Evolutionary conservation across 2,329 filamentous ascomycete genomes (phyloP).

Genomic region (Xylariales sp.): DNA sequence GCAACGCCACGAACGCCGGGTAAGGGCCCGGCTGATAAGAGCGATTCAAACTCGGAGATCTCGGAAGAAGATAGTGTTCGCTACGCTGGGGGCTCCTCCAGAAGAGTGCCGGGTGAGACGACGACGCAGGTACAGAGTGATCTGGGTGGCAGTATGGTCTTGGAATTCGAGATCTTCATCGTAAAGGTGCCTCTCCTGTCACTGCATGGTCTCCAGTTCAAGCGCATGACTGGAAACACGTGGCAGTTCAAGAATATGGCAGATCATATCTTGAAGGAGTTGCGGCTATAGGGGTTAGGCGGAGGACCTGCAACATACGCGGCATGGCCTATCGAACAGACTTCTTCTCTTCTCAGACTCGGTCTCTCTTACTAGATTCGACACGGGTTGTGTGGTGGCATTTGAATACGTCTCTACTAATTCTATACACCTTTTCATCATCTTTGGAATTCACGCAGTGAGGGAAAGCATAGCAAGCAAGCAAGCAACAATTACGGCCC

Average conservation of each 20-base stretch:
- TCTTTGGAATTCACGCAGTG: no score
- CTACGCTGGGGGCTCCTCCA: conserved; percentile 45
- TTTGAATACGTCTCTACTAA: conserved; percentile 10
- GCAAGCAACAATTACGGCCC: background rate
- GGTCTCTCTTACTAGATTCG: background rate
- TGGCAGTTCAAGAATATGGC: conserved; percentile 99
- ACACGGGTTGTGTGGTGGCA: background rate
- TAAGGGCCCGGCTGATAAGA: conserved; percentile 52
- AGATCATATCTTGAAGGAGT: conserved; percentile 83
- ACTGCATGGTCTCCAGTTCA: conserved; percentile 95
- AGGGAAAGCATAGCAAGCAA: conserved; percentile 10
- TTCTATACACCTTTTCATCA: conserved; percentile 2
- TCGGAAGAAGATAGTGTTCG: conserved; percentile 68
- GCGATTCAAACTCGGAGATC: conserved; percentile 81
- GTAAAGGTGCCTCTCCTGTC: conserved; percentile 94
- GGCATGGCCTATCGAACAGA: no score
- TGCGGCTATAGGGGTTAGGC: conserved; percentile 59
- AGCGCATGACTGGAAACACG: conserved; percentile 89
- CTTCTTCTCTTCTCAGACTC: background rate
- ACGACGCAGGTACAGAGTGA: conserved; percentile 90
- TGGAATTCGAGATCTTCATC: conserved; percentile 94
- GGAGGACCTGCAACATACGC: no score
- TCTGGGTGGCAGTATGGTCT: conserved; percentile 73
- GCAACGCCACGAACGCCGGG: conserved; percentile 43
- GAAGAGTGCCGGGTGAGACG: conserved; percentile 74